These are phyloP conservation scores for Penicillium freii DNA, from an alignment of 2,329 filamentous ascomycete genomes.

Conservation along the genomic window DNA sequence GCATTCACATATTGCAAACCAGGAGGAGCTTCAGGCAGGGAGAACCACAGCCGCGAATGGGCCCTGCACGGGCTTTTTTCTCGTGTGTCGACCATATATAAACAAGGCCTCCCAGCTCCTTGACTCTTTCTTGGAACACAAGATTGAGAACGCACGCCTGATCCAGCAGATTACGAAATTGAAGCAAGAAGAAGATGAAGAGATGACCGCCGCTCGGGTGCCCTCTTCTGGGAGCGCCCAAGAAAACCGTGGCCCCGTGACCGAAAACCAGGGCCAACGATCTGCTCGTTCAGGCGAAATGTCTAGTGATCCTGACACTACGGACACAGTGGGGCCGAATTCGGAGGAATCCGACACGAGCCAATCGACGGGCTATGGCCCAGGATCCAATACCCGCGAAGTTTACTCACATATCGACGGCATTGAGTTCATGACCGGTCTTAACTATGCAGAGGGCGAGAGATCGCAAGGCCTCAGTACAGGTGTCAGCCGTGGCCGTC, in stretches of 20 bases:
- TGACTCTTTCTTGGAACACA: conserved; percentile 93
- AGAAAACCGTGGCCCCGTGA: background rate
- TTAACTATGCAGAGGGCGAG: conserved; percentile 85
- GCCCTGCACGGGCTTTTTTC: conserved; percentile 85
- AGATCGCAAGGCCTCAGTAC: conserved; percentile 84
- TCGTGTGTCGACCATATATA: conserved; percentile 87
- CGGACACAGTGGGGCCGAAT: conserved; percentile 32
- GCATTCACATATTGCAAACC: conserved; percentile 77
- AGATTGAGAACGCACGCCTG: conserved; percentile 90
- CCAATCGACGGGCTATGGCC: conserved; percentile 69
- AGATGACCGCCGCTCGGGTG: conserved; percentile 64
- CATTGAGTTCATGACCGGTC: conserved; percentile 88
- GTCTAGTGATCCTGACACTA: conserved; percentile 21
- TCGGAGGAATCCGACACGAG: conserved; percentile 41
- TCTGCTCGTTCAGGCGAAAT: background rate
- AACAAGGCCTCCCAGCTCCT: conserved; percentile 81
- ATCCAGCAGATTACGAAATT: conserved; percentile 81
- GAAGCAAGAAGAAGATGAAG: conserved; percentile 79
- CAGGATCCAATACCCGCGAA: conserved; percentile 84
- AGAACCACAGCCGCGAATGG: conserved; percentile 61
- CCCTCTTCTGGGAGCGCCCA: conserved; percentile 45
- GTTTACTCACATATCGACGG: conserved; percentile 74
- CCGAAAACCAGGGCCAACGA: background rate
- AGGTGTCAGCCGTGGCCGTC: conserved; percentile 72
- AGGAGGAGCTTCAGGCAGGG: conserved; percentile 59